Evolutionary conservation across 176 grass and related monocot species (phyloP).

Genomic region (Avena eriantha): DNA sequence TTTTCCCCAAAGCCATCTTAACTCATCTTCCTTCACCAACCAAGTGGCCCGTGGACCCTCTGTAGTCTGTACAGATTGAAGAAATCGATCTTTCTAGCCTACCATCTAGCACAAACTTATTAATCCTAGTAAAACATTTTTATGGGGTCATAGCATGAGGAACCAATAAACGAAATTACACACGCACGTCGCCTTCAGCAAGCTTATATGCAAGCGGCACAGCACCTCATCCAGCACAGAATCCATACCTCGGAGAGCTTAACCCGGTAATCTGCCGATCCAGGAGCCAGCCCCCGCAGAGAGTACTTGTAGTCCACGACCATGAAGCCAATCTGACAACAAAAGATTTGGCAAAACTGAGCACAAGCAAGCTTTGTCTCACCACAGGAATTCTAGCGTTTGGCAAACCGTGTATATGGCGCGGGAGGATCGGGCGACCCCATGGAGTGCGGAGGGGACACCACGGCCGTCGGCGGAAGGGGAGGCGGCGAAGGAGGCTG

Average conservation of each 20-base stretch:
- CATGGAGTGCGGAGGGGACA: slow-evolving; percentile 44
- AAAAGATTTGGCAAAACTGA: slow-evolving; percentile 8
- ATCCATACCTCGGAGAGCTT: slow-evolving; percentile 78
- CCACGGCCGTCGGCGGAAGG: slow-evolving; percentile 39
- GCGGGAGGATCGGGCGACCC: slow-evolving; percentile 76
- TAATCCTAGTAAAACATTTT: background rate
- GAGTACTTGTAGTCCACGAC: slow-evolving; percentile 86
- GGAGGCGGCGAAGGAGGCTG: slow-evolving; percentile 22
- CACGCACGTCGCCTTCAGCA: too few species aligned
- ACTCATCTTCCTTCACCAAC: slow-evolving; percentile 4
- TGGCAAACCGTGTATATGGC: slow-evolving; percentile 70
- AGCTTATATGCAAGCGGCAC: background rate
- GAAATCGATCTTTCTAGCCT: slow-evolving; percentile 17
- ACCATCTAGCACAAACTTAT: background rate
- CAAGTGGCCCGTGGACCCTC: background rate
- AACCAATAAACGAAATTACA: slow-evolving; percentile 3
- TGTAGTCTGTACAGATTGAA: background rate
- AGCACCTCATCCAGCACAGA: background rate
- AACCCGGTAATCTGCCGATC: slow-evolving; percentile 57
- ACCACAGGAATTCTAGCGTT: background rate
- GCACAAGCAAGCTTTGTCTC: background rate
- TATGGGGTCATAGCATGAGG: background rate
- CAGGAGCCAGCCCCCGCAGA: slow-evolving; percentile 50
- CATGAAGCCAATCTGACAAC: slow-evolving; percentile 72
- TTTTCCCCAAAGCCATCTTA: background rate